phyloP scores from a whole-genome alignment of 176 grass and related monocot species.

The Saccharum officinarum region DNA sequence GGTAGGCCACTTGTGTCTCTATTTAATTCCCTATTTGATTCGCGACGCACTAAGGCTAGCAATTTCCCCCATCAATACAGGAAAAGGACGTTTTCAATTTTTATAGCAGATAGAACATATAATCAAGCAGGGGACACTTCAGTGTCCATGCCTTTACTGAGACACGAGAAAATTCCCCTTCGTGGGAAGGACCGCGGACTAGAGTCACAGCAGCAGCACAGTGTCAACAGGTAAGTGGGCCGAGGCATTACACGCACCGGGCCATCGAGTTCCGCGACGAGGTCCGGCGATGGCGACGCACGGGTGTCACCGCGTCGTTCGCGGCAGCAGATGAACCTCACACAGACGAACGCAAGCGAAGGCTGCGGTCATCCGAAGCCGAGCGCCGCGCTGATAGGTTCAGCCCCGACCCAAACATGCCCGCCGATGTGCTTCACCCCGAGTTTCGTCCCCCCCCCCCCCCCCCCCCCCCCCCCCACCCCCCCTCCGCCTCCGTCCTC shows the following conservation, averaged over 20 bases:
- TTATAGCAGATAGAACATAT: neutral
- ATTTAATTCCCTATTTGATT: neutral
- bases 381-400: slow-evolving; percentile 78
- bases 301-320: slow-evolving; percentile 23
- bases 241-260: slow-evolving; percentile 42
- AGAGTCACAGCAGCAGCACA: neutral
- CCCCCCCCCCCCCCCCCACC: no score
- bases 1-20: neutral
- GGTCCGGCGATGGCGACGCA: slow-evolving; percentile 27
- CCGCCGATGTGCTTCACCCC: neutral
- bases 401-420: slow-evolving; percentile 63
- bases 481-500: neutral
- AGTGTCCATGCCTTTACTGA: neutral
- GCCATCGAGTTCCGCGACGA: slow-evolving; percentile 48
- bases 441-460: no score
- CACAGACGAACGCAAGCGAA: slow-evolving; percentile 77
- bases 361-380: slow-evolving; percentile 81
- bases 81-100: neutral
- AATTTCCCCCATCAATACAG: neutral
- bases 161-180: slow-evolving; percentile 7
- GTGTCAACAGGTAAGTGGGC: neutral
- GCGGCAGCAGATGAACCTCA: slow-evolving; percentile 66
- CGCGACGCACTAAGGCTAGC: neutral
- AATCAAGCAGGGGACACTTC: neutral
- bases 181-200: neutral